phyloP scores from a whole-genome alignment of 768 basidiomycete genomes.

The Tricholoma sp. region DNA sequence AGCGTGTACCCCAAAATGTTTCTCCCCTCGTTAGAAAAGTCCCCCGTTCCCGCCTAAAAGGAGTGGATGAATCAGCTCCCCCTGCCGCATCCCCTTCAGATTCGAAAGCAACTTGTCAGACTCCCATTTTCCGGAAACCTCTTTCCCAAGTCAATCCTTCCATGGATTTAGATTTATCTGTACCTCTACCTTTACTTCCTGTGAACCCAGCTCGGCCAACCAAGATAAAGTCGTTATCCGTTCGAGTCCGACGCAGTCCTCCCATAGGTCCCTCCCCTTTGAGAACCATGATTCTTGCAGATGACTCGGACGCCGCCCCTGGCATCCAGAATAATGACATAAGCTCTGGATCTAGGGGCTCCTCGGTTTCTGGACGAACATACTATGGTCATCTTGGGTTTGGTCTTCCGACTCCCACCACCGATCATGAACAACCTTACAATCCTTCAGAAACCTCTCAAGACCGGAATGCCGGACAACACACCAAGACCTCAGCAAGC shows the following conservation, averaged over 20 bases:
- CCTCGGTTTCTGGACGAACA: not conserved
- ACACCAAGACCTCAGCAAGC: not conserved
- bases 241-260: constrained; percentile 31
- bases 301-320: constrained; percentile 17
- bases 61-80: not conserved
- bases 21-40: not conserved
- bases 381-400: constrained; percentile 15
- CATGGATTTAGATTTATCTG: not conserved
- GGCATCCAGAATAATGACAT: constrained; percentile 1
- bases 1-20: not conserved
- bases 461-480: not conserved
- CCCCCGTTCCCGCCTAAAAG: constrained; percentile 1
- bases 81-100: not conserved
- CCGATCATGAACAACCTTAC: not conserved
- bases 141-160: constrained; percentile 7
- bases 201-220: not conserved
- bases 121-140: not conserved
- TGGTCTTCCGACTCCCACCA: constrained; percentile 9
- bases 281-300: constrained; percentile 38
- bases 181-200: not conserved
- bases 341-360: not conserved
- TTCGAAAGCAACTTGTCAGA: constrained; percentile 2
- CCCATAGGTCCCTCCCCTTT: constrained; percentile 42
- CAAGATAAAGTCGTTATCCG: constrained; percentile 14
- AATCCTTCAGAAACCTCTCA: not conserved